Base-by-base conservation (phyloP, 345 rosid species). In the Gossypium rotundifolium region DNA sequence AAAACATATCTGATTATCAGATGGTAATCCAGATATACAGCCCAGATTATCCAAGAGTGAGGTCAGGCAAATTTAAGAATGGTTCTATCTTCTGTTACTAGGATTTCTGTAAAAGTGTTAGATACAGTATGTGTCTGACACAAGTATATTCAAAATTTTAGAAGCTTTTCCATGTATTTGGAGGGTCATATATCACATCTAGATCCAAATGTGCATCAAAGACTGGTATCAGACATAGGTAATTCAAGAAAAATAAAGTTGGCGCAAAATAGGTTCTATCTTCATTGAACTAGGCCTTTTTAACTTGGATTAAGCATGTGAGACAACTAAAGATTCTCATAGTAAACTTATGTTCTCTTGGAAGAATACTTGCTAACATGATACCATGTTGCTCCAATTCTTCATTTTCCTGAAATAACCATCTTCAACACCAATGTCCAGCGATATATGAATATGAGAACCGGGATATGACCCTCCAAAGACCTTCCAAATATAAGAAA, bases 1-100 rank as follows among this genome's bases (percentile, higher is more conserved):
- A 11, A 40, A 45, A 75, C 12, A 38, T 9, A 46, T 42, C 63
- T 76, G 57, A 62, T 11, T 20, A 74, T 51, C 49, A 71, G 60
- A 66, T 9, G 42, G 0, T 11, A 65, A 25, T 53, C 18, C 73
- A 55, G 48, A 22, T 33, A 53, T 22, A 53, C 13, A 55, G 27
- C 20, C 45, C 22, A 10, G 59, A 8, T 18, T 44, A 17, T 71
- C 12, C 53, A 33, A 52, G n/a, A 57, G 40, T 40, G 23, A 52
- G 59, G 48, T 52, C 58, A 78, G 49, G 12, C 33, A 29, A 52
- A 69, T 16, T 69, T 51, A 17, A 69, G 46, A 27, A 51, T 4
- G 46, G 60, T 52, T 69, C 60, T 4, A 69, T 51, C 45, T 55
- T 20, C 9, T 55, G 60, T 55, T 55, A 55, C 60, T 55, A 2